A percentile compares a stretch with the other conserved stretches of the same genome.
Evolutionary conservation across 345 rosid genomes (phyloP).

Genomic region (Eucalyptus albens): DNA sequence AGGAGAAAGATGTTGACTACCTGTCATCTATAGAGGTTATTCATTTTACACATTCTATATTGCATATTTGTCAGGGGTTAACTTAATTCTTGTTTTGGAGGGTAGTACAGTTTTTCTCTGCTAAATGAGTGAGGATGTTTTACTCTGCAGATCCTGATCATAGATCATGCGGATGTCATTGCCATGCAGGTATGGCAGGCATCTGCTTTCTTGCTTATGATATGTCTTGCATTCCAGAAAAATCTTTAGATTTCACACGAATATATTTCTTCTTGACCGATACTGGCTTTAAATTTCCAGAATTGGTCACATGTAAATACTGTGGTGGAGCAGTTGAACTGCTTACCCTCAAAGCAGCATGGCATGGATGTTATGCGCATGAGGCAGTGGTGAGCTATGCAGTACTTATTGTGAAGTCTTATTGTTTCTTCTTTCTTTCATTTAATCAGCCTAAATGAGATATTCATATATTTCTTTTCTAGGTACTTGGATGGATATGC

Average conservation of each 20-base stretch:
- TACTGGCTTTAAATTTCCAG: conserved; percentile 19
- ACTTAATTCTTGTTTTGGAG: neutral
- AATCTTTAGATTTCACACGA: neutral
- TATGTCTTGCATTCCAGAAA: neutral
- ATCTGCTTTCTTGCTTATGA: conserved; percentile 1
- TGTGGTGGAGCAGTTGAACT: conserved; percentile 55
- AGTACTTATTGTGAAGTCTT: neutral
- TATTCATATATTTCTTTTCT: neutral
- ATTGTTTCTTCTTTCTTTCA: neutral
- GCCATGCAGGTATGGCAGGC: conserved; percentile 62
- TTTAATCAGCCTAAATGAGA: neutral
- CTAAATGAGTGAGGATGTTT: neutral
- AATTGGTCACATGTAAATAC: conserved; percentile 65
- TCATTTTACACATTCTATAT: neutral
- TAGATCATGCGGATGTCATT: conserved; percentile 93
- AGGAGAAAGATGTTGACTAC: conserved; percentile 71
- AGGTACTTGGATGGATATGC: conserved; percentile 90
- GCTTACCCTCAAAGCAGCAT: conserved; percentile 64
- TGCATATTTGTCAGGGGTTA: neutral
- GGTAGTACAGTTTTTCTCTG: neutral
- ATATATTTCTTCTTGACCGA: neutral
- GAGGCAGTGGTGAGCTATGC: conserved; percentile 49
- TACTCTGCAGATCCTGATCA: conserved; percentile 54
- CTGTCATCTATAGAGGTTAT: conserved; percentile 91
- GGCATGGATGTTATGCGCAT: conserved; percentile 89